These are phyloP conservation scores for Priceomyces melissophilus DNA, from an alignment of 805 yeast genomes.

Conservation along the genomic window DNA sequence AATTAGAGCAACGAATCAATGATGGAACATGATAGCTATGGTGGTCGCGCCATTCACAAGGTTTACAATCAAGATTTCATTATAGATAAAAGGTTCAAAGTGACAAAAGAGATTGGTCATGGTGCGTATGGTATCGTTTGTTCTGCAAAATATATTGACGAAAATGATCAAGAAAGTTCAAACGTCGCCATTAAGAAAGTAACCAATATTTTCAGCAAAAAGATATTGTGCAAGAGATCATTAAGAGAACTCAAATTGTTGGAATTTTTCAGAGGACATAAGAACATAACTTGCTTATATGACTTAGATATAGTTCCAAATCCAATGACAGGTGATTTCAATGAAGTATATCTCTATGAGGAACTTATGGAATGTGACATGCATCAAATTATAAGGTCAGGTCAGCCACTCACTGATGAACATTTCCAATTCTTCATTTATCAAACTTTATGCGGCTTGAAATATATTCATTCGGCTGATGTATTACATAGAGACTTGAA, in stretches of 20 bases:
- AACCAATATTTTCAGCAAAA: constrained; percentile 88
- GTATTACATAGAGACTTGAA: constrained; percentile 92
- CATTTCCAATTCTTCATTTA: constrained; percentile 93
- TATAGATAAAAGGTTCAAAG: constrained; percentile 82
- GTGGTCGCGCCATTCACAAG: constrained; percentile 36
- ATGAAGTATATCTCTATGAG: constrained; percentile 90
- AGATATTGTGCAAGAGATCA: constrained; percentile 88
- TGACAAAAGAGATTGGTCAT: constrained; percentile 92
- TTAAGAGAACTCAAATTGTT: constrained; percentile 84
- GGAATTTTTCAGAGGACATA: constrained; percentile 93
- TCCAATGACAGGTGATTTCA: constrained; percentile 59
- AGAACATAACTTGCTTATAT: constrained; percentile 90
- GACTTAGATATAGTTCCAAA: constrained; percentile 89
- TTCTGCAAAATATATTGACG: constrained; percentile 85
- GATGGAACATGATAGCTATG: constrained; percentile 11
- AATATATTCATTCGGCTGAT: constrained; percentile 87
- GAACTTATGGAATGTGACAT: constrained; percentile 98
- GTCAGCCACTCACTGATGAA: constrained; percentile 89
- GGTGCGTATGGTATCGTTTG: constrained; percentile 98
- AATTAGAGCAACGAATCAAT: neutral
- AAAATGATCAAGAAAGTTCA: constrained; percentile 34
- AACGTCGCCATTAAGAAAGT: constrained; percentile 92
- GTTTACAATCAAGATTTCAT: constrained; percentile 82
- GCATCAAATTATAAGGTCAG: constrained; percentile 94
- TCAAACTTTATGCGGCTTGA: constrained; percentile 86